Conservation (phyloP, 148 eudicot species). For the Agrostemma githago region DNA sequence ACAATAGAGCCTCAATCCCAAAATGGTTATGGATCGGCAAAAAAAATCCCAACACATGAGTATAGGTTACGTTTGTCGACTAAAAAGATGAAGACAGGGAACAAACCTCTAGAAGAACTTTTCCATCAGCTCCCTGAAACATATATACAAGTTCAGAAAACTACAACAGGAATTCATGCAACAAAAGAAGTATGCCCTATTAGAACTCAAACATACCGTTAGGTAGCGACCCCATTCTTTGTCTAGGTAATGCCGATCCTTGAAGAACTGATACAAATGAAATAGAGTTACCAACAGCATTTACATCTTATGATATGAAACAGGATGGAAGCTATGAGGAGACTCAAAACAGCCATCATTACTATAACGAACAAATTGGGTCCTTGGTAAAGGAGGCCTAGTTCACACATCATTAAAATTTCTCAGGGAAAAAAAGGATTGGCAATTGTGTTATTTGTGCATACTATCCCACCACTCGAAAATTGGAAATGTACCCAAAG, state of each 20-base stretch:
- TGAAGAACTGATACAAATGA: conserved; percentile 65
- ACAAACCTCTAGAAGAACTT: conserved; percentile 71
- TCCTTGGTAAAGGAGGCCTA: background rate
- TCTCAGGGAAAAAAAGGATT: background rate
- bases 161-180: background rate
- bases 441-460: background rate
- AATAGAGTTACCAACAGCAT: background rate
- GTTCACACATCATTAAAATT: background rate
- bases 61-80: background rate
- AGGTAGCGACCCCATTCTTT: conserved; percentile 95
- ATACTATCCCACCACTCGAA: background rate
- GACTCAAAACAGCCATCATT: background rate
- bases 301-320: background rate
- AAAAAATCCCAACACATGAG: background rate
- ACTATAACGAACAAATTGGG: background rate
- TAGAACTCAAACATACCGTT: conserved; percentile 48
- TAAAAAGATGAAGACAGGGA: background rate
- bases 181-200: background rate
- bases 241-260: conserved; percentile 95
- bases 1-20: background rate
- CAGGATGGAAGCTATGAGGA: background rate
- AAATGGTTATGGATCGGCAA: background rate
- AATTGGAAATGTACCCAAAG: too few relatives aligned
- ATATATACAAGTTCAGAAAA: conserved; percentile 11
- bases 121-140: conserved; percentile 58